phyloP scores from a whole-genome alignment of 257 asterid species.

The Salvia rosmarinus region DNA sequence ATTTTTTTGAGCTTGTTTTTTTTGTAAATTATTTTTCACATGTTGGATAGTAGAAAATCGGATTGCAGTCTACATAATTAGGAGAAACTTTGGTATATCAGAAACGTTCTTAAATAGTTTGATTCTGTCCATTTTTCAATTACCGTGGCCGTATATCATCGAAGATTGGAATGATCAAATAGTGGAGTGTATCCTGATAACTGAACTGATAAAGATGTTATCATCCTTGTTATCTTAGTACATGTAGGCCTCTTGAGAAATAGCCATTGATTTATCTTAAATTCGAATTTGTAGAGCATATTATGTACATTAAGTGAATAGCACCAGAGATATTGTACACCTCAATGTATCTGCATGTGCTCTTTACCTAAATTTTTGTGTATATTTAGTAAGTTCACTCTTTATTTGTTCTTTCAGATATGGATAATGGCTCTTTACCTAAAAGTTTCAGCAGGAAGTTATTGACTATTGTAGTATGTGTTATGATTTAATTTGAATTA shows the following conservation, averaged over 20 bases:
- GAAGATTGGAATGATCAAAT: conserved; percentile 11
- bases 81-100: conserved; percentile 1
- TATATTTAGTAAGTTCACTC: background rate
- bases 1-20: background rate
- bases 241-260: background rate
- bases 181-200: background rate
- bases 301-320: conserved; percentile 1
- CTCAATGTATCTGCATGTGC: conserved; percentile 1
- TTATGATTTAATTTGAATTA: conserved; percentile 11
- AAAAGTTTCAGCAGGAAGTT: no score
- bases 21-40: background rate
- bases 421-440: conserved; percentile 69
- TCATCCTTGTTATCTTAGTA: background rate
- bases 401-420: conserved; percentile 43
- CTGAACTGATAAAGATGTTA: background rate
- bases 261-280: background rate
- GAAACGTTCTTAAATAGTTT: background rate
- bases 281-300: background rate
- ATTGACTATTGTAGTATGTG: background rate
- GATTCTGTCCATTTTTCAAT: conserved; percentile 11
- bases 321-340: background rate
- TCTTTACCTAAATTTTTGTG: background rate
- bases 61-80: background rate
- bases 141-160: background rate
- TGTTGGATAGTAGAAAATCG: background rate